phyloP scores from a whole-genome alignment of 2,329 filamentous ascomycete species.

The Emmonsia crescens region DNA sequence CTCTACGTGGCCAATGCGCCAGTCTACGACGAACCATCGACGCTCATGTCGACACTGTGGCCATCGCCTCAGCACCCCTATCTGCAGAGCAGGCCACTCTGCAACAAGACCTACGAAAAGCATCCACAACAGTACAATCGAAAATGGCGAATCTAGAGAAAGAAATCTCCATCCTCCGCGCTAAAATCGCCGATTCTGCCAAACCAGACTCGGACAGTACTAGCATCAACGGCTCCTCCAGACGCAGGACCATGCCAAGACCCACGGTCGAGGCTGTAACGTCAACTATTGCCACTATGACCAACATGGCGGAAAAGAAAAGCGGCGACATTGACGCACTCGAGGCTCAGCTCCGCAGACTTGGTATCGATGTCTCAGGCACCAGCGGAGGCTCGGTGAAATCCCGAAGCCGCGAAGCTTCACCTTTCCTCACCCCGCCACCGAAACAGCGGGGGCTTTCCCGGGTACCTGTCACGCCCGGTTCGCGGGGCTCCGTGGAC shows the following conservation, averaged over 20 bases:
- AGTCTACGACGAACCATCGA: conserved; percentile 69
- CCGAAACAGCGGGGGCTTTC: conserved; percentile 20
- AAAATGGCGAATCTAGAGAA: conserved; percentile 71
- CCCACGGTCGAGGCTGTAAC: conserved; percentile 89
- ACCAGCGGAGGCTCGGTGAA: conserved; percentile 2
- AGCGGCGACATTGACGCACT: conserved; percentile 84
- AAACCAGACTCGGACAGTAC: conserved; percentile 37
- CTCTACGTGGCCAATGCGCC: conserved; percentile 62
- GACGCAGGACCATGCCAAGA: conserved; percentile 27
- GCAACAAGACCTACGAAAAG: conserved; percentile 69
- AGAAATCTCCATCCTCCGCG: conserved; percentile 64
- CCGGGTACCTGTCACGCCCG: conserved; percentile 28
- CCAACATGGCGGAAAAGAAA: conserved; percentile 79
- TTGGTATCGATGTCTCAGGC: conserved; percentile 39
- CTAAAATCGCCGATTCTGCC: conserved; percentile 55
- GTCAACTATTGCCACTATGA: conserved; percentile 87
- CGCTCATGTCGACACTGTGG: conserved; percentile 58
- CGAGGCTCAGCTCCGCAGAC: conserved; percentile 71
- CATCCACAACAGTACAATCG: conserved; percentile 63
- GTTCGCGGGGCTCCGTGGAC: conserved; percentile 27
- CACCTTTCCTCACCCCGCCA: conserved; percentile 26
- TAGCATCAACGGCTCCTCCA: conserved; percentile 28
- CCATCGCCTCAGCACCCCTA: conserved; percentile 60
- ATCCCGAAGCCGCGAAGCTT: conserved; percentile 23
- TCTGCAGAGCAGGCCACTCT: conserved; percentile 72